Conservation (phyloP, 1,284 basidiomycete genomes). For the Puccinia polysora region DNA sequence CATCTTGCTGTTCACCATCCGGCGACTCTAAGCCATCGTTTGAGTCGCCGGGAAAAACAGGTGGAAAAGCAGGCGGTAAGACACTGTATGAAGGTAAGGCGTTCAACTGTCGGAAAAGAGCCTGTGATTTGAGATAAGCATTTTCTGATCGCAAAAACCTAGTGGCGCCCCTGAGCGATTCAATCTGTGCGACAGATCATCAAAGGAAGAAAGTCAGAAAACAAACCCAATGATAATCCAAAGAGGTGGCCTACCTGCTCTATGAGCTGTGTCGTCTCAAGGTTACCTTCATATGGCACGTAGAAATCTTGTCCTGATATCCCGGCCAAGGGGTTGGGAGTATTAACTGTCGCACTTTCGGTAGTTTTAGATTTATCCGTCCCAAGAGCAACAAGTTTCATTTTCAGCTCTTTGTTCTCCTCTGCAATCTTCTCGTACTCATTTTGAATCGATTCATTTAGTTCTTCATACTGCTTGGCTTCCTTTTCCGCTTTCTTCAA, state of each 20-base stretch:
- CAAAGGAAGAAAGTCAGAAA: neutral
- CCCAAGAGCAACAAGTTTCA: neutral
- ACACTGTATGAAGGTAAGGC: constrained; percentile 60
- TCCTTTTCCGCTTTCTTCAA: constrained; percentile 32
- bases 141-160: constrained; percentile 87
- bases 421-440: constrained; percentile 76
- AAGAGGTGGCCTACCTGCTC: constrained; percentile 64
- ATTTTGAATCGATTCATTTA: constrained; percentile 82
- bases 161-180: constrained; percentile 80
- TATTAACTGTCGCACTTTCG: constrained; percentile 23
- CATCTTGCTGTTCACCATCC: neutral
- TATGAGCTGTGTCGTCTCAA: constrained; percentile 76
- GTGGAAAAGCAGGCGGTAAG: constrained; percentile 55
- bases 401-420: neutral
- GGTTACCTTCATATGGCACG: constrained; percentile 65
- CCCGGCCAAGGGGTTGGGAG: constrained; percentile 7
- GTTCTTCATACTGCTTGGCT: constrained; percentile 66
- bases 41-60: constrained; percentile 34
- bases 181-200: constrained; percentile 61
- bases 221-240: constrained; percentile 26
- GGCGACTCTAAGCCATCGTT: neutral
- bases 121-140: constrained; percentile 80
- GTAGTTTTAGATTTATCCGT: constrained; percentile 41
- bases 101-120: constrained; percentile 74
- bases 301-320: constrained; percentile 57